These are phyloP conservation scores for Tetrapyrgos nigripes DNA, from an alignment of 1,284 basidiomycete species.

Conservation along the genomic window DNA sequence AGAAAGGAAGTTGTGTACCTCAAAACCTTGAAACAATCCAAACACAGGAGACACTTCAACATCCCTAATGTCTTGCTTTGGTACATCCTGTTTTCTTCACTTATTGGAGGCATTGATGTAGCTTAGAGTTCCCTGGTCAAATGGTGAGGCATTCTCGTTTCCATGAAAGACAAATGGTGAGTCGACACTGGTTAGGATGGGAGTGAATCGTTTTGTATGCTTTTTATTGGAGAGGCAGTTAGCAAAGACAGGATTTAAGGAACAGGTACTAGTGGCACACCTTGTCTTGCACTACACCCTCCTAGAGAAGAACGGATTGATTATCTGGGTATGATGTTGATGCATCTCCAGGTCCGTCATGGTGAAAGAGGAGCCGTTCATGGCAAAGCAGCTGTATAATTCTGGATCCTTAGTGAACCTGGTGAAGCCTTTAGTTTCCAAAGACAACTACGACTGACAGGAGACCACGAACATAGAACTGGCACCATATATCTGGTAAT, in stretches of 20 bases:
- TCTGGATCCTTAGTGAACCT: constrained; percentile 24
- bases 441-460: too few species aligned
- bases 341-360: constrained; percentile 21
- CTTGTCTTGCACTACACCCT: constrained; percentile 27
- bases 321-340: constrained; percentile 25
- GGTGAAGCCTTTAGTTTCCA: background rate
- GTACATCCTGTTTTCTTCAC: background rate
- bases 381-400: constrained; percentile 24
- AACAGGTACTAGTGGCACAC: constrained; percentile 13
- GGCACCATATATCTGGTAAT: constrained; percentile 22
- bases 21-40: too few species aligned
- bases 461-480: constrained; percentile 18
- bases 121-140: background rate
- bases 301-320: constrained; percentile 32
- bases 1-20: too few species aligned
- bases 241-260: background rate
- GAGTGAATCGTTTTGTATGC: background rate
- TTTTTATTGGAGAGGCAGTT: background rate
- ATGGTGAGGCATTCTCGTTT: background rate
- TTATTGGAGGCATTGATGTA: background rate
- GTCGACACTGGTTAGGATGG: background rate
- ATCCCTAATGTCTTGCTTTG: too few species aligned
- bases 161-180: background rate
- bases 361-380: constrained; percentile 22
- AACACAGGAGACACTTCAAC: too few species aligned